Base-by-base conservation (phyloP, 2,329 filamentous ascomycete species). In the Stagonosporopsis cucurbitacearum region DNA sequence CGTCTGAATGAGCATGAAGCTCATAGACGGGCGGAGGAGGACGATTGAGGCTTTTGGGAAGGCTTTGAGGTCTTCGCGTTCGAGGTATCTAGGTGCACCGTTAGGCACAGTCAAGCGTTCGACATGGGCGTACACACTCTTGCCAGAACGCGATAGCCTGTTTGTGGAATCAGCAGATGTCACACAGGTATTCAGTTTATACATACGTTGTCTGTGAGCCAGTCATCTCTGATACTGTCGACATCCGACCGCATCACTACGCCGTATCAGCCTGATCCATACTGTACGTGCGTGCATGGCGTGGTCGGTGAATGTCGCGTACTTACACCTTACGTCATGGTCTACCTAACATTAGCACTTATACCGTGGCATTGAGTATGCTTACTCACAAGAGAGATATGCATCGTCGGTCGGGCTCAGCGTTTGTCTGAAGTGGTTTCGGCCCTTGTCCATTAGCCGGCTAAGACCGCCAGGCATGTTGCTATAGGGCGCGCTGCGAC, bases 81-180 rank as follows among this genome's bases (percentile, higher is more conserved):
- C 95, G 63, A 99, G 87, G 74, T 90, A 93, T 79, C 88, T 86
- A 39, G 39, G 47, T n/a, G n/a, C 45, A 7, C 26, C 44, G 45
- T 49, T 23, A 58, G 53, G 43, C 53, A 46, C 39, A 32, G 9
- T 42, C 15, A 15, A 32, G 37, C 15, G 23, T 9, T 15, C 4
- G 19, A 30, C 33, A 40, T 15, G 8, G 9, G 54, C 26, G 57
- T 54, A 41, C 54, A 37, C 87, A 96, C 84, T 98, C 94, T 83
- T 98, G 91, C 94, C 95, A 99, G 74, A 99, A 98, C 46, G 92
- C 89, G 64, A 99, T 98, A 67, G 92, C 93, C 90, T 94, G 48
- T 19, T 17, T 23, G 37, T n/a, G 39, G 37, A 22, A 49, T 64
- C 45, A 57, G 58, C 40, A 44, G 39, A 2, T 32, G 45, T 40